Percentiles rank a stretch among this genome's conserved stretches.
These are phyloP conservation scores for Alternaria ventricosa DNA, from an alignment of 2,329 filamentous ascomycete genomes.

Conservation along the genomic window DNA sequence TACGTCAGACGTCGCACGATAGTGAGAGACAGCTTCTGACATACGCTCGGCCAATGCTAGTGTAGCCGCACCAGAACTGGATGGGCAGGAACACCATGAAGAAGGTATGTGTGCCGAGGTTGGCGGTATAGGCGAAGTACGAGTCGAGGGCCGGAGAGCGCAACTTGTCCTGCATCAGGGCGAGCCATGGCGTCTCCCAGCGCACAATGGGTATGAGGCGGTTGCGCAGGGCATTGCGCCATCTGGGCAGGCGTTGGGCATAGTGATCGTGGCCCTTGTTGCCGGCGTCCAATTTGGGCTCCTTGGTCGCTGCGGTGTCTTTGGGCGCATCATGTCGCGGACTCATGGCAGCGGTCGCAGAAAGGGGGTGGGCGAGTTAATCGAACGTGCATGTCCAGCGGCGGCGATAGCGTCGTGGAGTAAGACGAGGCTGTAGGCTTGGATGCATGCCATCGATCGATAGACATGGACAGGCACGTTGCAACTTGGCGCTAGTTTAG, in stretches of 20 bases:
- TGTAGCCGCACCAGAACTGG: conserved; percentile 94
- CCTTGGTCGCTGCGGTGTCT: conserved; percentile 3
- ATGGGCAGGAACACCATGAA: conserved; percentile 97
- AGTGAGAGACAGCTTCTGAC: conserved; percentile 43
- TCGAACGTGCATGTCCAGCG: conserved; percentile 22
- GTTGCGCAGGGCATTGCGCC: conserved; percentile 87
- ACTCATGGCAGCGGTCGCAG: conserved; percentile 34
- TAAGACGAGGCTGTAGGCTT: conserved; percentile 4
- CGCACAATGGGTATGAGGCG: conserved; percentile 83
- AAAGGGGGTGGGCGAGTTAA: conserved; percentile 6
- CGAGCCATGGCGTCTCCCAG: conserved; percentile 94
- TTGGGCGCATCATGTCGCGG: conserved; percentile 28
- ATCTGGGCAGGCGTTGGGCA: conserved; percentile 79
- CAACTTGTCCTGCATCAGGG: conserved; percentile 79
- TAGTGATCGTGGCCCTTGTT: conserved; percentile 77
- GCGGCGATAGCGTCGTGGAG: background rate
- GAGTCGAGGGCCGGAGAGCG: conserved; percentile 87
- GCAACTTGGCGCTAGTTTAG: conserved; percentile 8
- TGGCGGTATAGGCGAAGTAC: conserved; percentile 96
- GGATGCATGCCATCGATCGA: background rate
- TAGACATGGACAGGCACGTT: conserved; percentile 8
- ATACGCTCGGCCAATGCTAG: conserved; percentile 84
- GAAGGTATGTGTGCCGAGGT: conserved; percentile 96
- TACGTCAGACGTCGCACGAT: conserved; percentile 24
- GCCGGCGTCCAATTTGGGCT: conserved; percentile 68